Base-by-base conservation (phyloP, 441 rosid genomes). In the Arabidopsis hybrid region DNA sequence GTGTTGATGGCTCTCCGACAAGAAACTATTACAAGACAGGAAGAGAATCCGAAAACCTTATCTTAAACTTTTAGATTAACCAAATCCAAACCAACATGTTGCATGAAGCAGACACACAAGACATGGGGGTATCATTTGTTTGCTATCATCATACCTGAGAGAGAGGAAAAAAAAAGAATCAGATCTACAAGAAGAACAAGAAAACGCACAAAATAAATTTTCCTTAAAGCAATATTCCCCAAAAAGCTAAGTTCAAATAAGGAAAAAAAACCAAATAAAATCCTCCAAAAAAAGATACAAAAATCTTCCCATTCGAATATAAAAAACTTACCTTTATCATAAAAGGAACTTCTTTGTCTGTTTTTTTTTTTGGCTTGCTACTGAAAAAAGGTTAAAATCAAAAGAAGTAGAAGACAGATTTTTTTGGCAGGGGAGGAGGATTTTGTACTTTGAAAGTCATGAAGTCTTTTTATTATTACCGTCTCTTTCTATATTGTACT, bases 101-200 rank as follows among this genome's bases (percentile, higher is more conserved):
- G 85, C 84, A 77, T 67, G 85, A 80, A 83, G 49, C 78, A 71
- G 79, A 80, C 88, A 87, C 60, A 56, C 13, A 60, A 81, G 79
- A 77, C 42, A 81, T 77, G 91, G 89, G 89, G 87, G 71, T 65
- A 65, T 72, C 53, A 57, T 80, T 87, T 79, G 82, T 84, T 82
- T 77, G 78, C 69, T 78, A 72, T 80, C 84, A 78, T 79, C 85
- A 78, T 79, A 87, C 59, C 63, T 60, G 77, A 65, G 40, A 72
- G 2, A 39, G 67, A 79, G 3, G 3, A 14, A 9, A 10, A 4
- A 82, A 51, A 69, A 18, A 45, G 5, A 74, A 77, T 67, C 69
- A 83, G 89, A 88, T 83, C 85, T 77, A 75, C 10, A 59, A 59
- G 74, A 77, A 68, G 60, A 78, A 3, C 58, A 65, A 32, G 13